phyloP scores from a whole-genome alignment of 2,329 filamentous ascomycete genomes.

The Xylaria arbuscula region DNA sequence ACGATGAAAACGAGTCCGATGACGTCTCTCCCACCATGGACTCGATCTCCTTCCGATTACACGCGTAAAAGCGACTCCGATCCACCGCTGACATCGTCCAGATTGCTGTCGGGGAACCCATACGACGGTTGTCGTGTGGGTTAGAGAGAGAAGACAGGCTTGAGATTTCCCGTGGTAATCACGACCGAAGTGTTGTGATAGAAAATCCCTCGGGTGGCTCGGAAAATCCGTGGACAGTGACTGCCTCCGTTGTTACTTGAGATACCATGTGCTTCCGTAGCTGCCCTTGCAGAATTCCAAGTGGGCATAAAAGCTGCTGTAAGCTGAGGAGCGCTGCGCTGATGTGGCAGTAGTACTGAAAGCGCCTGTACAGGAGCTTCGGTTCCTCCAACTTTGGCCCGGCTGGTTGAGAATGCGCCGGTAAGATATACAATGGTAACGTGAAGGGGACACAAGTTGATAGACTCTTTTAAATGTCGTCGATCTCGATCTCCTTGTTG shows the following conservation, averaged over 20 bases:
- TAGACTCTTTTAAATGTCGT: slow-evolving; percentile 82
- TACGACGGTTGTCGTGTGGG: slow-evolving; percentile 35
- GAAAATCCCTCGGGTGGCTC: slow-evolving; percentile 2
- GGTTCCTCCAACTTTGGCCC: background rate
- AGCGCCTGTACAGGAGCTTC: background rate
- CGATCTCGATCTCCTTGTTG: slow-evolving; percentile 84
- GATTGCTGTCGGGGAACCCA: slow-evolving; percentile 61
- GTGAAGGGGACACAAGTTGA: slow-evolving; percentile 22
- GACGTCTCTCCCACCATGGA: slow-evolving; percentile 73
- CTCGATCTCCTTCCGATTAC: slow-evolving; percentile 42
- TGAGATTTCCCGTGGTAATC: slow-evolving; percentile 34
- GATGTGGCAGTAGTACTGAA: background rate
- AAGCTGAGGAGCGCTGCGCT: background rate
- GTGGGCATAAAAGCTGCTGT: background rate
- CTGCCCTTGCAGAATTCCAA: background rate
- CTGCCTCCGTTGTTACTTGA: slow-evolving; percentile 7
- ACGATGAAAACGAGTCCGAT: slow-evolving; percentile 50
- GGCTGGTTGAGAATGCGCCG: slow-evolving; percentile 10
- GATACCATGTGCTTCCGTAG: slow-evolving; percentile 10
- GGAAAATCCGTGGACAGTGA: slow-evolving; percentile 23
- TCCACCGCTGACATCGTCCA: slow-evolving; percentile 45
- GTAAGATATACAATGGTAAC: slow-evolving; percentile 14
- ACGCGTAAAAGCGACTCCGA: slow-evolving; percentile 19
- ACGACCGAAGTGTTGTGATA: background rate
- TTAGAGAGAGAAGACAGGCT: slow-evolving; percentile 71